Percentiles rank a stretch among this genome's conserved stretches.
Conservation (phyloP, 2,329 filamentous ascomycete species). For the Aureobasidium namibiae region DNA sequence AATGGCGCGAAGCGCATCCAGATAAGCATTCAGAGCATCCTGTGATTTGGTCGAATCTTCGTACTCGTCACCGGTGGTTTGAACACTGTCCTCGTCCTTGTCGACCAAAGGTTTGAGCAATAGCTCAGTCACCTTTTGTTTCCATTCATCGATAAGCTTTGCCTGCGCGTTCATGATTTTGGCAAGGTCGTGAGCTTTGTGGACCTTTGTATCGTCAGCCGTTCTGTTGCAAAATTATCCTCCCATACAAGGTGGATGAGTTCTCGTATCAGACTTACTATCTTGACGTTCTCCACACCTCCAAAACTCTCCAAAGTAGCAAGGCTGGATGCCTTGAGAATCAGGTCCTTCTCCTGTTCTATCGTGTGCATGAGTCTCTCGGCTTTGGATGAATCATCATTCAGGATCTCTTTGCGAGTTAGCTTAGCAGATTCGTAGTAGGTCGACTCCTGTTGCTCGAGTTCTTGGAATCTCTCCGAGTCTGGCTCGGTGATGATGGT, state of each 20-base stretch:
- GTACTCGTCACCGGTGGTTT: conserved; percentile 83
- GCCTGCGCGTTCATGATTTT: conserved; percentile 65
- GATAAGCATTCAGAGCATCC: conserved; percentile 81
- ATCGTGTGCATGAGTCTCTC: conserved; percentile 57
- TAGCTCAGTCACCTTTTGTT: conserved; percentile 62
- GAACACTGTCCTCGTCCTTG: conserved; percentile 60
- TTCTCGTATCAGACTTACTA: conserved; percentile 34
- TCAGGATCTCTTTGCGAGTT: conserved; percentile 71
- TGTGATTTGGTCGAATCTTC: conserved; percentile 79
- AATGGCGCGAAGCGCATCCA: conserved; percentile 65
- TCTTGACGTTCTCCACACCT: conserved; percentile 64
- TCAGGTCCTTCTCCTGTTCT: conserved; percentile 34
- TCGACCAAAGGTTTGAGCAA: conserved; percentile 72
- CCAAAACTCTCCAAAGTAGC: conserved; percentile 24
- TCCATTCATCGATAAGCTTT: conserved; percentile 63
- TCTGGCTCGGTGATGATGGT: conserved; percentile 54
- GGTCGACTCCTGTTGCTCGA: conserved; percentile 63
- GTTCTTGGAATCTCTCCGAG: conserved; percentile 55
- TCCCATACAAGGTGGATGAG: no score
- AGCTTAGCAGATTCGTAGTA: conserved; percentile 71
- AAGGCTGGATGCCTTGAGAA: conserved; percentile 54
- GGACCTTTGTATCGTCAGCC: conserved; percentile 19
- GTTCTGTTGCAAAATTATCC: neutral
- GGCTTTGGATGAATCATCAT: conserved; percentile 49
- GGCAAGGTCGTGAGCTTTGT: conserved; percentile 58